Conservation (phyloP, 352 stramenopile genomes). For the Phytophthora pluvialis region DNA sequence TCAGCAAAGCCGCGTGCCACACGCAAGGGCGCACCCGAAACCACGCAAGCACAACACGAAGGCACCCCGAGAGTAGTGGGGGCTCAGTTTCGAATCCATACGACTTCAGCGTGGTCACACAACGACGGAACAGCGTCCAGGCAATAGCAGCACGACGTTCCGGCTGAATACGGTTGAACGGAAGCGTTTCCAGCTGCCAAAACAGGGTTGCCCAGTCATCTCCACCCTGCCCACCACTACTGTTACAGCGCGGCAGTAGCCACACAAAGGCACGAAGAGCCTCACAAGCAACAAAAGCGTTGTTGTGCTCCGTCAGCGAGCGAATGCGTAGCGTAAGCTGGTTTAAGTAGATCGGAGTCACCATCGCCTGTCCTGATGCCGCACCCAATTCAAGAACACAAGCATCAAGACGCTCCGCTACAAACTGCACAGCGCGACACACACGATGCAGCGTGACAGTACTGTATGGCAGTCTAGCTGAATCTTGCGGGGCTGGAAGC, state of each 20-base stretch:
- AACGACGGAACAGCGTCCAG: constrained; percentile 67
- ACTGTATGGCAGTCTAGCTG: constrained; percentile 1
- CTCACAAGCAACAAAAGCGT: constrained; percentile 64
- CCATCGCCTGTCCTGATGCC: constrained; percentile 46
- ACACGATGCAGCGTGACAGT: constrained; percentile 33
- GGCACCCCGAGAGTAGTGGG: constrained; percentile 52
- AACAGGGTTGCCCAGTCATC: constrained; percentile 54
- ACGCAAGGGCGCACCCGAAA: constrained; percentile 61
- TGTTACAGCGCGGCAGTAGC: constrained; percentile 55
- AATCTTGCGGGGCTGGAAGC: constrained; percentile 37
- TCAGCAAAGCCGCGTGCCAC: constrained; percentile 70
- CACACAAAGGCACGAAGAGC: constrained; percentile 74
- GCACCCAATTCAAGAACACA: constrained; percentile 50
- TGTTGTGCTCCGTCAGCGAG: constrained; percentile 46
- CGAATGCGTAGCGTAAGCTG: constrained; percentile 56
- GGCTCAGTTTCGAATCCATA: constrained; percentile 50
- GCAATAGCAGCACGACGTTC: constrained; percentile 62
- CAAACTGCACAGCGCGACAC: constrained; percentile 58
- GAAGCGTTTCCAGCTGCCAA: constrained; percentile 50
- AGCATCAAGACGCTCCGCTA: constrained; percentile 56
- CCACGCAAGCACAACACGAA: constrained; percentile 64
- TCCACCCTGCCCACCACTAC: background rate
- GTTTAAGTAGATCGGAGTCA: constrained; percentile 45
- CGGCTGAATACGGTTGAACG: constrained; percentile 51
- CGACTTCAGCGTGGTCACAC: constrained; percentile 50